Base-by-base conservation (phyloP, 768 basidiomycete species). In the Peribolospora baueri region DNA sequence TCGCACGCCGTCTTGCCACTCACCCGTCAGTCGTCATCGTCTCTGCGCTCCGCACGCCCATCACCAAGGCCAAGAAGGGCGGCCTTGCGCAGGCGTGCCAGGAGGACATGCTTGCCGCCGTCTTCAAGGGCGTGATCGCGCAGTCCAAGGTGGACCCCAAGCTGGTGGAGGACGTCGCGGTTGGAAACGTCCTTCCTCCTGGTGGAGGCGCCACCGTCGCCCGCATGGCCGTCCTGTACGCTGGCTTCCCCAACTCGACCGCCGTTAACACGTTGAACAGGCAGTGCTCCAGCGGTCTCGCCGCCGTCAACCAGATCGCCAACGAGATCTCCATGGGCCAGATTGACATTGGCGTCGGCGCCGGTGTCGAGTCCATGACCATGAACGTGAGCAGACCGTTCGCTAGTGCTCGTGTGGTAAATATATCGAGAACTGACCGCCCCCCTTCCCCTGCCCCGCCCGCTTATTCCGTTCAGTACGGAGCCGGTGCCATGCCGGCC, bases 241-340 rank as follows among this genome's bases (percentile, higher is more conserved):
- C 87, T 38, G 88, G 87, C 9, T 82, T 93, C 60, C 91, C 88
- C 3, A 74, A 80, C 54, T 71, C 79, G 59, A 80, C 86, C 10
- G 82, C 90, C n/a, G 75, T 95, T 58, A 82, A 82, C 25, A 81
- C 83, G 8, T 78, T 95, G 54, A 98, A 98, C 68, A 74, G 91
- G 55, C 75, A 97, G 51, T 98, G 91, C 68, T 84, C 87, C 2
- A 90, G 87, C 0, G 88, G 90, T 36, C 73, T 97, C 51, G 85
- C 90, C 76, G 81, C 91, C n/a, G 80, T 97, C 58, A 78, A 84
- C 56, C 69, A 73, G 64, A 82, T 97, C 51, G 86, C 88, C 13
- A 81, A 91, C 66, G 75, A 81, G 55, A 88, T 97, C 60, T 74
- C 79, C 58, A 68, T 78, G 5, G 82, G 83, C 36, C 85, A 95